Base-by-base conservation (phyloP, 371 early-diverging fungal species). In the Apophysomyces ossiformis region DNA sequence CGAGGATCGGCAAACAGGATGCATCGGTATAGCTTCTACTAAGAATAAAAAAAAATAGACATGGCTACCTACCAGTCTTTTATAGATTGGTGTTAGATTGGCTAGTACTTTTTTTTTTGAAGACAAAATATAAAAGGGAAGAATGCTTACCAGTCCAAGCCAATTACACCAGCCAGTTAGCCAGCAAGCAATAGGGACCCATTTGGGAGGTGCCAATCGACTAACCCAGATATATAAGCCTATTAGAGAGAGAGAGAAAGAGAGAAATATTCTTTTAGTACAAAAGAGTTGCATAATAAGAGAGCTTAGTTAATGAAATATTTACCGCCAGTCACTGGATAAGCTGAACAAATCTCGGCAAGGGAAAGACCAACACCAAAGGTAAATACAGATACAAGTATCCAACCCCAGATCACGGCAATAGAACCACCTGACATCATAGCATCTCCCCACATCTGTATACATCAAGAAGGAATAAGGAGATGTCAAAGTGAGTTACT, bases 331-430 rank as follows among this genome's bases (percentile, higher is more conserved):
- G 89, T 85, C 12, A 89, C 85, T 8, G 92, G 90, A 71, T 79
- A 88, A 2, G 92, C 86, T 2, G 87, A 87, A 62, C 90, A 90
- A 59, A 92, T 92, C 71, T 92, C 92, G 21, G 92, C 92, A 67
- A 92, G 69, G 8, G 89, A 85, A 21, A 90, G 69, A 15, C 86
- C 92, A 13, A 90, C 82, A 65, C 80, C 75, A 73, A 90, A 77
- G 1, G 89, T 87, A 61, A 89, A 87, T 64, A 84, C 50, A 11
- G 86, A 82, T 8, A 88, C 88, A 16, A 88, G 60, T 35, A 90
- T 56, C 88, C 89, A 92, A 39, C 90, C 90, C 90, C 90, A 90
- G 39, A 88, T 79, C 47, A 90, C 79, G 9, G 86, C 85, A 61
- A 87, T 82, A 5, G 90, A 88, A 8, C 92, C 92, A 60, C 89